phyloP scores from a whole-genome alignment of 2,329 filamentous ascomycete genomes.

The Trichophyton mentagrophytes region DNA sequence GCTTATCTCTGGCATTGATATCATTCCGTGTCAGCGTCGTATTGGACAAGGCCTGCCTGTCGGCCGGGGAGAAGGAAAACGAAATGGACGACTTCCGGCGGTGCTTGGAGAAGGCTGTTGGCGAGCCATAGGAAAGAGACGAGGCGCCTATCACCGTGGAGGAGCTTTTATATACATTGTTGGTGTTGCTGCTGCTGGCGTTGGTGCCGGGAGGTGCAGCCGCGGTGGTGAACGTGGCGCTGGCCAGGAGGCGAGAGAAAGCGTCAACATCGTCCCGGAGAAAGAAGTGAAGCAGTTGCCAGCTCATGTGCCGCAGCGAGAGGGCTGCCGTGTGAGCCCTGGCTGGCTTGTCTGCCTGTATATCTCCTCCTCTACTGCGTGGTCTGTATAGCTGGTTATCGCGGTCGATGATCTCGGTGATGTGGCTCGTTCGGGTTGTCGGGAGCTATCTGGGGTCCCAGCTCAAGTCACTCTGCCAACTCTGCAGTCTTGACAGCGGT shows the following conservation, averaged over 20 bases:
- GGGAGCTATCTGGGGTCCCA: not conserved
- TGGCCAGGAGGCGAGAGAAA: conserved; percentile 79
- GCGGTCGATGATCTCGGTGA: not conserved
- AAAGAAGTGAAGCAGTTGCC: conserved; percentile 91
- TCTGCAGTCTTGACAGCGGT: not conserved
- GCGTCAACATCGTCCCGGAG: conserved; percentile 95
- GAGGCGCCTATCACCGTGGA: not conserved
- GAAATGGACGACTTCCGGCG: conserved; percentile 28
- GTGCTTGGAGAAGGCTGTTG: conserved; percentile 34
- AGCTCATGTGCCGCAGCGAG: conserved; percentile 63
- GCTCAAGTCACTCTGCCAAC: not conserved
- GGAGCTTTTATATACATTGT: conserved; percentile 14
- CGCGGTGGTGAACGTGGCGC: conserved; percentile 43
- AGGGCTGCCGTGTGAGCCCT: conserved; percentile 16
- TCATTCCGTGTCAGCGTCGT: conserved; percentile 47
- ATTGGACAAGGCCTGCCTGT: not conserved
- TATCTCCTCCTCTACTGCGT: conserved; percentile 40
- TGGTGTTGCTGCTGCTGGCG: not conserved
- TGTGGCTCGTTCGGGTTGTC: not conserved
- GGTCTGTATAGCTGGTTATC: not conserved
- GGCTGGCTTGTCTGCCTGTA: conserved; percentile 17
- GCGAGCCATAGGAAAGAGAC: conserved; percentile 11
- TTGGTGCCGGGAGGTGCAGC: conserved; percentile 15
- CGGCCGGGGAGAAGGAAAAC: not conserved
- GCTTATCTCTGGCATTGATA: conserved; percentile 71